Percentiles rank a stretch among this genome's conserved stretches.
Evolutionary conservation across 2,329 filamentous ascomycete species (phyloP).

Genomic region (Cyphellophora europaea): DNA sequence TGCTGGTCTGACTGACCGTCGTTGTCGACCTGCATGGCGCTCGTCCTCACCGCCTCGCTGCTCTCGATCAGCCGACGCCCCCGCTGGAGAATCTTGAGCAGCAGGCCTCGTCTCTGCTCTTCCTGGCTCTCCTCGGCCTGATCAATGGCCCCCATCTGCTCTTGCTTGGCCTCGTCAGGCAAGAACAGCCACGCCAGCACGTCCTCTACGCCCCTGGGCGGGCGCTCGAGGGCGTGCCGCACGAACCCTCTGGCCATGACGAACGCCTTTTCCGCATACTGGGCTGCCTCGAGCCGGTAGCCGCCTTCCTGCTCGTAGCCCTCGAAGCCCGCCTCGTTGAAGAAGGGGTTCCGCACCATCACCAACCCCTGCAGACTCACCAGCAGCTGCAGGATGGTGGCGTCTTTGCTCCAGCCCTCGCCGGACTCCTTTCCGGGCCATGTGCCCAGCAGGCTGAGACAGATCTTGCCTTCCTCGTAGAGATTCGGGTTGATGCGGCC

Average conservation of each 20-base stretch:
- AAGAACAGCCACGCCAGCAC: constrained; percentile 47
- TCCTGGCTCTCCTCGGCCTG: constrained; percentile 2
- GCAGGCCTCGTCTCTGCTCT: constrained; percentile 14
- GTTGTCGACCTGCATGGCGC: constrained; percentile 2
- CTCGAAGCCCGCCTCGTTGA: constrained; percentile 56
- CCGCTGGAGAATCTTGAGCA: constrained; percentile 19
- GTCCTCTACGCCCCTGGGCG: constrained; percentile 37
- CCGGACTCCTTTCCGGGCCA: constrained; percentile 45
- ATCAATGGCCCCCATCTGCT: no score
- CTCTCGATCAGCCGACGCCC: constrained; percentile 21
- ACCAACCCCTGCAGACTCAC: constrained; percentile 50
- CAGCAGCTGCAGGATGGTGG: constrained; percentile 47
- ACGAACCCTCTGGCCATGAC: constrained; percentile 45
- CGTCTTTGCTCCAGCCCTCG: constrained; percentile 45
- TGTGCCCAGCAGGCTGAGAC: constrained; percentile 49
- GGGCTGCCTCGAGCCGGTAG: constrained; percentile 34
- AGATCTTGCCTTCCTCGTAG: constrained; percentile 55
- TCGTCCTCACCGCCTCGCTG: constrained; percentile 6
- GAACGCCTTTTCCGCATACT: constrained; percentile 47
- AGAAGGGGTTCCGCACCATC: constrained; percentile 51
- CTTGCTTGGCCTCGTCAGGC: constrained; percentile 9
- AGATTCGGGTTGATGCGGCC: constrained; percentile 53
- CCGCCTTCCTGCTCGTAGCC: constrained; percentile 37
- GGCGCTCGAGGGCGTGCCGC: constrained; percentile 33
- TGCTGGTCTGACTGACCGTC: constrained; percentile 1